Evolutionary conservation across 805 yeast species (phyloP).

Genomic region (Starmerella asiatica): DNA sequence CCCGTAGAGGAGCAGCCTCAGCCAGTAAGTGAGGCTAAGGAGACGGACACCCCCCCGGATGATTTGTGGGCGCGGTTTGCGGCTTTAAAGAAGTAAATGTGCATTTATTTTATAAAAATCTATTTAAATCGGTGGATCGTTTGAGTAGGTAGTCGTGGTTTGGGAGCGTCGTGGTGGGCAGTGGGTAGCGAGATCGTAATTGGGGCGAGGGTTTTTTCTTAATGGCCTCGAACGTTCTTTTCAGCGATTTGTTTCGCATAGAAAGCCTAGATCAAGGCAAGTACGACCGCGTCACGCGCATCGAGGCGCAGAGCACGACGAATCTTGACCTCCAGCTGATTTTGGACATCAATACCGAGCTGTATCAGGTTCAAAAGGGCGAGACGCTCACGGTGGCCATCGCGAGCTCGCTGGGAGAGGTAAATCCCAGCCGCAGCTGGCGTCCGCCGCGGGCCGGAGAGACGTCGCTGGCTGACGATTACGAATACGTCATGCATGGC

Average conservation of each 20-base stretch:
- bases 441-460: slow-evolving; percentile 76
- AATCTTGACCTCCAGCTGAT: slow-evolving; percentile 68
- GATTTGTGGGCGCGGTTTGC: slow-evolving; percentile 23
- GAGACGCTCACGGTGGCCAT: slow-evolving; percentile 76
- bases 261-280: slow-evolving; percentile 75
- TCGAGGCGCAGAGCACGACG: slow-evolving; percentile 77
- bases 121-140: too few relatives aligned
- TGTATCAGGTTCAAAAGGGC: slow-evolving; percentile 67
- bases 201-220: too few relatives aligned
- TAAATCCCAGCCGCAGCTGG: slow-evolving; percentile 49
- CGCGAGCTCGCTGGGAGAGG: slow-evolving; percentile 56
- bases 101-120: too few relatives aligned
- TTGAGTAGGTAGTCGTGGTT: too few relatives aligned
- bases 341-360: slow-evolving; percentile 78
- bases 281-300: slow-evolving; percentile 81
- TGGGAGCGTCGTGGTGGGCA: too few relatives aligned
- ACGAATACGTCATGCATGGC: slow-evolving; percentile 97
- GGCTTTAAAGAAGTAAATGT: slow-evolving; percentile 13
- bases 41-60: slow-evolving; percentile 7
- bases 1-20: slow-evolving; percentile 6
- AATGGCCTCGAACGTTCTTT: slow-evolving; percentile 44
- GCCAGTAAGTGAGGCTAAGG: not conserved
- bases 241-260: slow-evolving; percentile 84
- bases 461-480: slow-evolving; percentile 83
- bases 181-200: too few relatives aligned